Percentiles rank a stretch among this genome's conserved stretches.
phyloP scores from a whole-genome alignment of 1,284 basidiomycete species.

The Peniophora sp. region DNA sequence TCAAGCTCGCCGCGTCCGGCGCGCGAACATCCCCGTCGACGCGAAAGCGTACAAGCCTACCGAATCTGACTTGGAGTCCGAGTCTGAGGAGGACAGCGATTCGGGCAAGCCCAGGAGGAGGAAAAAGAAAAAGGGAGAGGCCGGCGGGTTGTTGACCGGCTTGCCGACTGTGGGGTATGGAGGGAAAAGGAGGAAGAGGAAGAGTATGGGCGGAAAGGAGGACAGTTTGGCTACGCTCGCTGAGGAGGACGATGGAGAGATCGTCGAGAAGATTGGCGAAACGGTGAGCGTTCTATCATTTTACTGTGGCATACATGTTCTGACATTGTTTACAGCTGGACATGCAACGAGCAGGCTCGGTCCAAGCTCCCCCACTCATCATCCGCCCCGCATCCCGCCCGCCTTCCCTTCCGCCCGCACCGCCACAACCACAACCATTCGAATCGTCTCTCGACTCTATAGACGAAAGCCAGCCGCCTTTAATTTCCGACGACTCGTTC shows the following conservation, averaged over 20 bases:
- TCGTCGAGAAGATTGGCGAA: slow-evolving; percentile 35
- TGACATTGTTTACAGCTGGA: not conserved
- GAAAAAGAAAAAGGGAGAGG: slow-evolving; percentile 37
- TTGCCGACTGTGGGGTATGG: slow-evolving; percentile 59
- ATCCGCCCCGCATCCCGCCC: slow-evolving; percentile 23
- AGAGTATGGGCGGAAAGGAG: slow-evolving; percentile 24
- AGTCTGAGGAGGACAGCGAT: slow-evolving; percentile 51
- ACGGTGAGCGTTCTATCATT: slow-evolving; percentile 10
- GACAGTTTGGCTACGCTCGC: slow-evolving; percentile 1
- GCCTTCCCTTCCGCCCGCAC: slow-evolving; percentile 20
- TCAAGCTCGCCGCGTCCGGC: slow-evolving; percentile 31
- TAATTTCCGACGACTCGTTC: slow-evolving; percentile 17
- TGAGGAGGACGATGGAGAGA: slow-evolving; percentile 28
- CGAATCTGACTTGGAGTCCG: slow-evolving; percentile 49
- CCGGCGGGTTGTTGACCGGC: slow-evolving; percentile 49
- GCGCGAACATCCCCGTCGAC: slow-evolving; percentile 59
- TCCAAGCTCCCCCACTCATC: not conserved
- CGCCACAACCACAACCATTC: slow-evolving; percentile 16
- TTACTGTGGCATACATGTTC: not conserved
- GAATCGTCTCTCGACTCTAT: slow-evolving; percentile 30
- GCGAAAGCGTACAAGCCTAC: slow-evolving; percentile 73
- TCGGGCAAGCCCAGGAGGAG: slow-evolving; percentile 45
- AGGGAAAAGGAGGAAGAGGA: slow-evolving; percentile 38
- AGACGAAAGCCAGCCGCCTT: slow-evolving; percentile 47
- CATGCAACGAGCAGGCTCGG: slow-evolving; percentile 9